phyloP scores from a whole-genome alignment of 768 basidiomycete genomes.

The Phlebiopsis flavidoalba region DNA sequence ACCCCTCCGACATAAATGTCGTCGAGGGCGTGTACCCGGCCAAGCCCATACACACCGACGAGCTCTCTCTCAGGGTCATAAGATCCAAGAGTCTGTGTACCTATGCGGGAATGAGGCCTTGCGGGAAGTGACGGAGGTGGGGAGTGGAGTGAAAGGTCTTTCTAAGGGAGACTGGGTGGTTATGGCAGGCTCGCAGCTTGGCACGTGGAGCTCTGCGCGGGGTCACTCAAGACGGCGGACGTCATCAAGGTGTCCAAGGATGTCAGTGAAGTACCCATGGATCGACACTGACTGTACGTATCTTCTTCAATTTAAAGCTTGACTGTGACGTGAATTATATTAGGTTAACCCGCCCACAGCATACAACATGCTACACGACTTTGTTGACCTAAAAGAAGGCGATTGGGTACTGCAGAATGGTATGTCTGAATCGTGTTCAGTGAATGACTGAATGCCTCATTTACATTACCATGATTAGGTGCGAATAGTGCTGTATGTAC shows the following conservation, averaged over 20 bases:
- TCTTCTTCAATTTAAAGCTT: background rate
- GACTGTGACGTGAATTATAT: too few relatives aligned
- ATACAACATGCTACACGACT: slow-evolving; percentile 75
- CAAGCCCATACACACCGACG: slow-evolving; percentile 40
- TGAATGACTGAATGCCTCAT: background rate
- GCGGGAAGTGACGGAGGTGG: slow-evolving; percentile 59
- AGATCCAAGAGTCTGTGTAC: slow-evolving; percentile 21
- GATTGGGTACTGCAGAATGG: slow-evolving; percentile 88
- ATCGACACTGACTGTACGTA: slow-evolving; percentile 68
- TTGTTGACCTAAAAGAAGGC: slow-evolving; percentile 54
- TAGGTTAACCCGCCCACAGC: slow-evolving; percentile 81
- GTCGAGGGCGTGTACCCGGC: slow-evolving; percentile 80
- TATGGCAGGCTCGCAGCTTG: slow-evolving; percentile 61
- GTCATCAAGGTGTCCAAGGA: slow-evolving; percentile 54
- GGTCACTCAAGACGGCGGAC: slow-evolving; percentile 49
- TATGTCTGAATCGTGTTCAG: slow-evolving; percentile 29
- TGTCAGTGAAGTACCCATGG: slow-evolving; percentile 57
- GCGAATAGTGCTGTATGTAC: slow-evolving; percentile 66
- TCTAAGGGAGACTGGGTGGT: slow-evolving; percentile 68
- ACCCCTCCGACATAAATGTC: slow-evolving; percentile 79
- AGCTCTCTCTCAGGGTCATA: slow-evolving; percentile 28
- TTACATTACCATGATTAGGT: slow-evolving; percentile 10
- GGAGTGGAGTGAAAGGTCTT: slow-evolving; percentile 44
- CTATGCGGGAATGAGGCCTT: slow-evolving; percentile 78
- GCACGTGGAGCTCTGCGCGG: slow-evolving; percentile 67